Evolutionary conservation across 2,329 filamentous ascomycete genomes (phyloP).

Genomic region (Xylariaceae sp.): DNA sequence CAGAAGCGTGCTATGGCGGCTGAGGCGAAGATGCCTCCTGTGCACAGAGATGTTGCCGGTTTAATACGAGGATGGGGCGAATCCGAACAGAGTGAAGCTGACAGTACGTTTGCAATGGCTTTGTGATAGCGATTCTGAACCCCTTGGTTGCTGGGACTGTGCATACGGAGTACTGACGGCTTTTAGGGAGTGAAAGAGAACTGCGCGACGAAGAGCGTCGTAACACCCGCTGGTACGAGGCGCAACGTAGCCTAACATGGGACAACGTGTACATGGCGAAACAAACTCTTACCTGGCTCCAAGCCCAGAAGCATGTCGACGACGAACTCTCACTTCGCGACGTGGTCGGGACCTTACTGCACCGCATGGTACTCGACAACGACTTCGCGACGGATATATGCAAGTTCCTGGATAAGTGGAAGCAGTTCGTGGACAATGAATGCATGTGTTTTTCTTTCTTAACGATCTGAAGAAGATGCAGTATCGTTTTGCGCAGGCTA

Average conservation of each 20-base stretch:
- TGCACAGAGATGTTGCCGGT: slow-evolving; percentile 38
- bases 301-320: slow-evolving; percentile 27
- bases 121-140: neutral
- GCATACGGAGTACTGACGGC: neutral
- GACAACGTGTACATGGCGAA: slow-evolving; percentile 43
- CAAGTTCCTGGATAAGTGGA: slow-evolving; percentile 47
- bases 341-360: slow-evolving; percentile 42
- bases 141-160: neutral
- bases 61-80: no score
- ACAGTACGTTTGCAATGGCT: slow-evolving; percentile 36
- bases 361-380: slow-evolving; percentile 48
- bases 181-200: no score
- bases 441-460: slow-evolving; percentile 48
- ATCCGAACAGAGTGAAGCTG: slow-evolving; percentile 14
- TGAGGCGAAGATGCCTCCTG: slow-evolving; percentile 41
- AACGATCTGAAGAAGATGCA: slow-evolving; percentile 25
- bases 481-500: slow-evolving; percentile 44
- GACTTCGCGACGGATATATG: slow-evolving; percentile 39
- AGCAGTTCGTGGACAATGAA: slow-evolving; percentile 49
- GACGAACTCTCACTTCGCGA: slow-evolving; percentile 34
- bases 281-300: slow-evolving; percentile 43
- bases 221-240: slow-evolving; percentile 40
- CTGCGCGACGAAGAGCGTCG: slow-evolving; percentile 24
- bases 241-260: slow-evolving; percentile 51
- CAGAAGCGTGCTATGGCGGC: slow-evolving; percentile 38